Evolutionary conservation across 305 asterid genomes (phyloP).

Genomic region (Solanum chacoense): DNA sequence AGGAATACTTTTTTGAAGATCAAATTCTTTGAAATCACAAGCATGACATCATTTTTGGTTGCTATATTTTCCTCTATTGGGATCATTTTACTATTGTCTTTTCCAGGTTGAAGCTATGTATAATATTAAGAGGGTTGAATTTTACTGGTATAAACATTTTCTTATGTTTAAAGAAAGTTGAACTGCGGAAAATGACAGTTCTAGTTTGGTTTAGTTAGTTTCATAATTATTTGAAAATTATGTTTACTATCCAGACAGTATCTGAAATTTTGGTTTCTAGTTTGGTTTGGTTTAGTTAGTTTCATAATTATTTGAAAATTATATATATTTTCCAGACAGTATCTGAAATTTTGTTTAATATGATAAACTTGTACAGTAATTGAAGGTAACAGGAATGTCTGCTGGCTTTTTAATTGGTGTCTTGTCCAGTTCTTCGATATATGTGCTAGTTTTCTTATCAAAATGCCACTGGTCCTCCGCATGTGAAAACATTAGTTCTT

Average conservation of each 20-base stretch:
- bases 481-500: background rate
- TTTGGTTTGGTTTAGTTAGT: background rate
- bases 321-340: background rate
- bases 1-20: background rate
- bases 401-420: background rate
- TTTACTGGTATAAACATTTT: background rate
- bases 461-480: background rate
- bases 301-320: background rate
- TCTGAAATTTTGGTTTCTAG: background rate
- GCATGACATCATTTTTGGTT: background rate
- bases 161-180: background rate
- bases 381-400: background rate
- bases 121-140: background rate
- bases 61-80: background rate
- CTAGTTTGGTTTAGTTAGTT: background rate
- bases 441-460: background rate
- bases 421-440: background rate
- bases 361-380: background rate
- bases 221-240: background rate
- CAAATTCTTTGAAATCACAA: background rate
- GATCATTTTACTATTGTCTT: background rate
- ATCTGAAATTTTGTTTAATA: background rate
- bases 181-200: background rate
- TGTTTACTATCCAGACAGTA: background rate
- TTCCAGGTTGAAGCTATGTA: background rate